Base-by-base conservation (phyloP, 129 eudicot genomes). In the Scalesia atractyloides region DNA sequence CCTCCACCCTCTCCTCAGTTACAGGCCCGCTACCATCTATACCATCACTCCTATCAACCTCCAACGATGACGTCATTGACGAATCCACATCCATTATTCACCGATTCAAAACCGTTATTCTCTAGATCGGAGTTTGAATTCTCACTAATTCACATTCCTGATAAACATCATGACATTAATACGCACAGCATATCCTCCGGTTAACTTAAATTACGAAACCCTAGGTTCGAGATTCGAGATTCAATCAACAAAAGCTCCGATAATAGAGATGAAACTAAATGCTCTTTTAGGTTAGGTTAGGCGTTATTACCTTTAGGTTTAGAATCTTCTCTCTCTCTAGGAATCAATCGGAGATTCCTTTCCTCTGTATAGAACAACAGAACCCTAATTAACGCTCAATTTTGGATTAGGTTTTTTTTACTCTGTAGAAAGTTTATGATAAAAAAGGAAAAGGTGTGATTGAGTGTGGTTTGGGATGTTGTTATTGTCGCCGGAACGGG, bases 81-180 rank as follows among this genome's bases (percentile, higher is more conserved):
- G 97, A 88, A 88, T 91, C 97, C 50, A 91, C 90, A 43, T 91
- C 97, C 97, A 91, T 91, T 37, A 20, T 58, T 44, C 30, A 26
- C 47, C 52, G 59, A 69, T 49, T n/a, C 46, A 24, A 68, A 68
- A 17, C 66, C 68, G 60, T 34, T 50, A 54, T 57, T 53, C 50
- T 49, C 80, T 44, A 80, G 89, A 80, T 82, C 88, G 79, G 89
- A 85, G 81, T 69, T 72, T 50, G 36, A 81, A 74, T 78, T 58
- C 57, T 79, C 87, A 84, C 70, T 72, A 56, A 87, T 57, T 67
- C 72, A 78, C 89, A 78, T 86, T 70, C 79, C 72, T 63, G 81
- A 80, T 63, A 75, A 72, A 54, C 86, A 67, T 70, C 76, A 77
- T 77, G 64, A 50, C 68, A 54, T 24, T 26, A 8, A 56, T 57